Evolutionary conservation across 352 stramenopile species (phyloP), one percentile per base, ranked within the genome.

Genomic region (Blastocystis sp.): DNA sequence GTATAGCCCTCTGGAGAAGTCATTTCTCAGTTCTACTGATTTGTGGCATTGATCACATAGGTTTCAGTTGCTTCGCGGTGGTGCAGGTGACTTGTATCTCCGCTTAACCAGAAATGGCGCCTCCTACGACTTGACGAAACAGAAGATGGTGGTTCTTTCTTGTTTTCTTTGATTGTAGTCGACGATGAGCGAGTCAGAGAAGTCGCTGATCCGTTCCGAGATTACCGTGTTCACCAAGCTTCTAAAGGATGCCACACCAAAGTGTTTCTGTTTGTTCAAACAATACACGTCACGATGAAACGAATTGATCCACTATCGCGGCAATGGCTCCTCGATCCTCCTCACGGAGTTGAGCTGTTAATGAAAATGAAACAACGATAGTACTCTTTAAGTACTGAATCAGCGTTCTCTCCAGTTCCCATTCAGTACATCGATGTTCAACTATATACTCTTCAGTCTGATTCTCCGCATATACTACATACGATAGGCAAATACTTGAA

Each of bases 111-210:
- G 63, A 44, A 81, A 81, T 38, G 63, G 36, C 40, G 42, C n/a
- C 6, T 51, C 69, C 3, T 81, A 81, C 44, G 69, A 81, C 42
- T 61, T 81, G 29, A 64, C 69, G 27, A 81, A 81, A 42, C 7
- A 27, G 51, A 81, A 81, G 48, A 64, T 29, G 29, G 69, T 81
- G 24, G 18, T 44, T 0, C 0, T 64, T 24, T 8, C 0, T 38
- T 40, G 9, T 64, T 4, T 40, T 44, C 16, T 27, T 34, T 40
- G 24, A 27, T 40, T 21, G 27, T 81, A 81, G 69, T 48, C n/a
- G 34, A 27, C 18, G 11, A 46, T 81, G n/a, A 61, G 46, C 18
- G 48, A 48, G 14, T 48, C 69, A 4, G 69, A 81, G 32, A 81
- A 44, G 29, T 36, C 38, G 14, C 32, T 81, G 49, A 81, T 81